Percentiles rank a stretch among this genome's conserved stretches.
phyloP scores from a whole-genome alignment of 2,329 filamentous ascomycete genomes.

The Aciculosporium take region DNA sequence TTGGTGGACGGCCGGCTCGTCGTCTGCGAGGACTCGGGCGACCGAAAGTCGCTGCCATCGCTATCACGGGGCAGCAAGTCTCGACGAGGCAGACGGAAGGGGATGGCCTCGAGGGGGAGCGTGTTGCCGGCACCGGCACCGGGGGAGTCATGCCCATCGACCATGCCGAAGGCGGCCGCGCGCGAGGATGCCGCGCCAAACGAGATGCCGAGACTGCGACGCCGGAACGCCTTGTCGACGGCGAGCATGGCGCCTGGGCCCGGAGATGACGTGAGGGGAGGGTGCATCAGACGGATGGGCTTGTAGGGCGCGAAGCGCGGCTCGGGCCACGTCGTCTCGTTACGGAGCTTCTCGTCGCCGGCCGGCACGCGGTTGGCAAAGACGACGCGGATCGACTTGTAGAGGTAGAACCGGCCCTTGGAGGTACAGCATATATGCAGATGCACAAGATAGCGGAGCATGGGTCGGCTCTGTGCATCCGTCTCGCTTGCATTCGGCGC shows the following conservation, averaged over 20 bases:
- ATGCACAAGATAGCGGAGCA: conserved; percentile 80
- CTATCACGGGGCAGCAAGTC: conserved; percentile 15
- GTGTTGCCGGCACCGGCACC: conserved; percentile 17
- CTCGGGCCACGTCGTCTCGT: conserved; percentile 80
- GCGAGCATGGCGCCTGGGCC: conserved; percentile 35
- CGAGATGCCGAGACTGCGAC: conserved; percentile 40
- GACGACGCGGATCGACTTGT: conserved; percentile 84
- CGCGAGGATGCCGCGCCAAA: conserved; percentile 17
- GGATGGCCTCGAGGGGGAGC: conserved; percentile 34
- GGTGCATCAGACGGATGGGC: conserved; percentile 40
- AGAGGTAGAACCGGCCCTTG: conserved; percentile 73
- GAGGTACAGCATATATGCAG: conserved; percentile 82
- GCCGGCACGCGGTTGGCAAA: conserved; percentile 95
- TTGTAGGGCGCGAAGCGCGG: conserved; percentile 80
- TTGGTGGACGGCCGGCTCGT: conserved; percentile 22
- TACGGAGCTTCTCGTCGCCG: conserved; percentile 80
- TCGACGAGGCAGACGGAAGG: conserved; percentile 28
- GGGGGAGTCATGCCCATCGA: conserved; percentile 14
- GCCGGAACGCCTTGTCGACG: conserved; percentile 44
- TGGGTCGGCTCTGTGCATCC: conserved; percentile 41
- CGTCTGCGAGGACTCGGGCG: conserved; percentile 15
- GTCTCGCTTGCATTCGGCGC: conserved; percentile 19
- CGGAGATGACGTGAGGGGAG: conserved; percentile 20
- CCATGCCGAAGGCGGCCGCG: conserved; percentile 21
- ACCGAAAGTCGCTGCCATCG: conserved; percentile 18